phyloP scores from a whole-genome alignment of 768 basidiomycete genomes.

The Hydnum rufescens region DNA sequence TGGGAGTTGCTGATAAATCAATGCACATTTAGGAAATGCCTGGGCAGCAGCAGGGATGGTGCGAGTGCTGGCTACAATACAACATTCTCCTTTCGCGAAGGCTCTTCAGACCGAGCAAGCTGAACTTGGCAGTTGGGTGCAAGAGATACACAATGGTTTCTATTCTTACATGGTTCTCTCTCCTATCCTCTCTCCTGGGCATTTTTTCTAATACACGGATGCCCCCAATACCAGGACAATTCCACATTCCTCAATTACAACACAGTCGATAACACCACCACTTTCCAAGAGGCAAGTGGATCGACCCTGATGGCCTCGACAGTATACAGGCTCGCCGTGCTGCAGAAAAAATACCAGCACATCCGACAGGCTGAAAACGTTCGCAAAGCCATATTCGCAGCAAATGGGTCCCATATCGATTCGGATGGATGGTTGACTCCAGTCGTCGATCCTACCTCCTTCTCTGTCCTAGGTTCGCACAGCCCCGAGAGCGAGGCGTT shows the following conservation, averaged over 20 bases:
- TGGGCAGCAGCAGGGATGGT: slow-evolving; percentile 19
- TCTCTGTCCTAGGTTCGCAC: slow-evolving; percentile 8
- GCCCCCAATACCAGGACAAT: slow-evolving; percentile 11
- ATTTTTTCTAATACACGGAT: neutral
- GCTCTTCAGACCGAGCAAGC: slow-evolving; percentile 6
- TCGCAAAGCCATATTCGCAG: neutral
- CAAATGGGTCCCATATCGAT: neutral
- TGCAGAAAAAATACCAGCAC: neutral
- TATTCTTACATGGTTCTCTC: neutral
- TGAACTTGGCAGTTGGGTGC: slow-evolving; percentile 15
- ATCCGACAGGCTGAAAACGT: neutral
- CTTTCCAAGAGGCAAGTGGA: slow-evolving; percentile 13
- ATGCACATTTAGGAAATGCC: slow-evolving; percentile 13
- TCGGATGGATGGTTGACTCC: slow-evolving; percentile 7
- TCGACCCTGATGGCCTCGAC: slow-evolving; percentile 15
- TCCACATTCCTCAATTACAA: neutral
- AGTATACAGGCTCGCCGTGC: slow-evolving; percentile 13
- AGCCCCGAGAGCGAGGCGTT: slow-evolving; percentile 18
- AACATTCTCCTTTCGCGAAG: slow-evolving; percentile 11
- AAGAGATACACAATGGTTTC: slow-evolving; percentile 12
- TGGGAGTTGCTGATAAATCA: neutral
- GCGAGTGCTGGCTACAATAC: slow-evolving; percentile 15
- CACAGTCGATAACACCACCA: neutral
- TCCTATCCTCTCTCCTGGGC: slow-evolving; percentile 4
- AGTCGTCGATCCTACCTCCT: slow-evolving; percentile 15